Conservation (phyloP, 495 filamentous ascomycete species). For the Usnea hakonensis region DNA sequence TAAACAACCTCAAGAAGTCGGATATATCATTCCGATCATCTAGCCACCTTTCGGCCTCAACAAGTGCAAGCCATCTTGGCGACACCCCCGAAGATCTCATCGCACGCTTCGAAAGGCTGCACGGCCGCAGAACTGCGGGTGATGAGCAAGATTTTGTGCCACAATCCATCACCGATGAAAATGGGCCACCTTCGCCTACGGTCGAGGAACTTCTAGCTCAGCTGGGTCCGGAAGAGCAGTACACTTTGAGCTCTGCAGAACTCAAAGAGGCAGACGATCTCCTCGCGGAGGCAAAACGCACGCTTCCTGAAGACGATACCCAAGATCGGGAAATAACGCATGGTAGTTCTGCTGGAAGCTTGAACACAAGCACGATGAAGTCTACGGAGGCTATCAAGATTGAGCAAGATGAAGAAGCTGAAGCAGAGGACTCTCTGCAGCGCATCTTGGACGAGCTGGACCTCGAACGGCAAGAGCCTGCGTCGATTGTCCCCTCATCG, state of each 20-base stretch:
- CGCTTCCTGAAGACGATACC: not conserved
- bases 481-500: not conserved
- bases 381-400: not conserved
- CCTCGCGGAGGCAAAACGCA: constrained; percentile 26
- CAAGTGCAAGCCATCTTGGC: constrained; percentile 7
- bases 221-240: constrained; percentile 31
- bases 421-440: constrained; percentile 20
- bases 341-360: not conserved
- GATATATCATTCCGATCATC: constrained; percentile 19
- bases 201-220: constrained; percentile 35
- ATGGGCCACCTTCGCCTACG: constrained; percentile 23
- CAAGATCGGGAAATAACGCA: not conserved
- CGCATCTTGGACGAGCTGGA: constrained; percentile 22
- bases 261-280: constrained; percentile 25
- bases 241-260: constrained; percentile 26
- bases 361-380: not conserved
- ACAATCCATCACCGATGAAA: constrained; percentile 15
- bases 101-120: constrained; percentile 27
- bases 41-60: constrained; percentile 3
- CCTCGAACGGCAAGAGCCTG: constrained; percentile 2
- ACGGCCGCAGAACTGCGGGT: constrained; percentile 20
- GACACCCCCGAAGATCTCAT: constrained; percentile 27
- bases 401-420: constrained; percentile 19
- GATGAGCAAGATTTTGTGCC: not conserved
- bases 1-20: constrained; percentile 36